These are phyloP conservation scores for Diphasiastrum complanatum DNA, from an alignment of 83 land plant species.

Conservation along the genomic window DNA sequence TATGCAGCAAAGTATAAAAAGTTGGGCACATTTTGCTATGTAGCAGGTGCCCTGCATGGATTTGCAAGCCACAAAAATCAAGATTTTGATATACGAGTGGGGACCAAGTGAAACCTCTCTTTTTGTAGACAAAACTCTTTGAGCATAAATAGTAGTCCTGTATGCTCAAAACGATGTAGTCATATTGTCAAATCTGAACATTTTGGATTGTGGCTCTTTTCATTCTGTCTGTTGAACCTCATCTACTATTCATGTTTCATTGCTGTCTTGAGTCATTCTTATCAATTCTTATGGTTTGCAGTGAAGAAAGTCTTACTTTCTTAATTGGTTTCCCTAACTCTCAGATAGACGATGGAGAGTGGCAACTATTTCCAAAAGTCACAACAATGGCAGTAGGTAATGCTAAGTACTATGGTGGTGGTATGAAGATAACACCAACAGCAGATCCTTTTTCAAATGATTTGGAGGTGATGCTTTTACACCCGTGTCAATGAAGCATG, in stretches of 20 bases:
- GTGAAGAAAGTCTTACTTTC: background rate
- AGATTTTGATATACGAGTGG: constrained; percentile 75
- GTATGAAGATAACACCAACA: constrained; percentile 86
- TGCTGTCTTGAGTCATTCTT: too few species aligned
- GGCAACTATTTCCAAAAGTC: constrained; percentile 57
- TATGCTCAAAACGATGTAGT: too few species aligned
- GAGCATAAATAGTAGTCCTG: too few species aligned
- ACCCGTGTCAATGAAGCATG: too few species aligned
- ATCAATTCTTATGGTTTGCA: too few species aligned
- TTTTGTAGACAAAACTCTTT: too few species aligned
- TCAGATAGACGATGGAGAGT: constrained; percentile 70
- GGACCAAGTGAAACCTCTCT: too few species aligned
- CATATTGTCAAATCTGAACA: too few species aligned
- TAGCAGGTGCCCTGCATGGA: constrained; percentile 79
- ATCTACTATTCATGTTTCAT: too few species aligned
- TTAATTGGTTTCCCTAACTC: background rate
- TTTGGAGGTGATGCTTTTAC: constrained; percentile 51
- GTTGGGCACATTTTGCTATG: constrained; percentile 94
- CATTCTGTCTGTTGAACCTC: too few species aligned
- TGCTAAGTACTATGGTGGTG: constrained; percentile 94
- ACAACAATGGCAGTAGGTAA: constrained; percentile 85
- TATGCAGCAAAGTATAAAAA: constrained; percentile 63
- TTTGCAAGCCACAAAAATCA: constrained; percentile 62
- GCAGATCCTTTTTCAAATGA: constrained; percentile 69
- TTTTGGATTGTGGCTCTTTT: too few species aligned